Base-by-base conservation (phyloP, 257 asterid genomes). In the Knoxia roxburghii region DNA sequence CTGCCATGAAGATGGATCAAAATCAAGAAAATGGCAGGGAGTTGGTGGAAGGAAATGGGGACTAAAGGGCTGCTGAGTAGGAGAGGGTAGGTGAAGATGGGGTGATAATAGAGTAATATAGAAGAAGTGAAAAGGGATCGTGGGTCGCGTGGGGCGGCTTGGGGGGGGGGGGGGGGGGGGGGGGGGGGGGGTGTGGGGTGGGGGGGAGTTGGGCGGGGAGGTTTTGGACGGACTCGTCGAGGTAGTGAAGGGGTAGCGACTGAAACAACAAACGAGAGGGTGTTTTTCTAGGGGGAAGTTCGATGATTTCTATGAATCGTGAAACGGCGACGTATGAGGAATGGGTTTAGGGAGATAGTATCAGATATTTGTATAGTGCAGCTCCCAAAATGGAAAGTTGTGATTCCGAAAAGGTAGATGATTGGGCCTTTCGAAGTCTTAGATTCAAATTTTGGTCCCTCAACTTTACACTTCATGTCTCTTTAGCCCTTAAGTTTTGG, bases 151-250 rank as follows among this genome's bases (percentile, higher is more conserved):
- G 70, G 30, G 20, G 11, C 24, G 57, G 30, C n/a, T n/a, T n/a
- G n/a, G n/a, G n/a, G n/a, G n/a, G n/a, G n/a, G n/a, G n/a, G n/a
- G n/a, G n/a, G n/a, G n/a, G n/a, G n/a, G n/a, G n/a, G n/a, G n/a
- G n/a, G n/a, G n/a, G n/a, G n/a, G n/a, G n/a, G n/a, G n/a, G n/a
- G n/a, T n/a, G n/a, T n/a, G n/a, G n/a, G n/a, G n/a, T n/a, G n/a
- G n/a, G n/a, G n/a, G n/a, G n/a, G n/a, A n/a, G n/a, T n/a, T n/a
- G n/a, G n/a, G n/a, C n/a, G 49, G 26, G 3, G 40, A 45, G 7
- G 50, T 20, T 53, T 45, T 67, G 67, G 91, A 80, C 95, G 95
- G 96, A 83, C 87, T 78, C 79, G 75, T 79, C 90, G 87, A 89
- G 85, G 79, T 73, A 70, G 78, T 68, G 81, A 81, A 81, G 39